phyloP scores from a whole-genome alignment of 306 rosid genomes.

The Gastrolobium villosum region DNA sequence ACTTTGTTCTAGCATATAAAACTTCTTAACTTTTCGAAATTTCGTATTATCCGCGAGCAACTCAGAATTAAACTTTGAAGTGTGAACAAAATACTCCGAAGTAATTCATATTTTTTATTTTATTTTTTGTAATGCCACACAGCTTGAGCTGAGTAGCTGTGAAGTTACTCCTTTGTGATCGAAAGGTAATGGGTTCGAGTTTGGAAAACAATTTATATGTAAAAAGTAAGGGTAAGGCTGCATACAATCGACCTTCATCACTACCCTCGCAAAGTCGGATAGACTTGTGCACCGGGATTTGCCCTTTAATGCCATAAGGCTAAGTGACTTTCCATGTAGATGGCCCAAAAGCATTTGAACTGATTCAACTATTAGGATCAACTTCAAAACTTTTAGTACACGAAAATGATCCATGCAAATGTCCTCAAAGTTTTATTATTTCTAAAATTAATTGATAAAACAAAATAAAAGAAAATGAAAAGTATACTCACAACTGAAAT shows the following conservation, averaged over 20 bases:
- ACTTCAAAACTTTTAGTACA: background rate
- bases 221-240: too few species aligned
- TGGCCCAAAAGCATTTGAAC: conserved; percentile 26
- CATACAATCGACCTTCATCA: too few species aligned
- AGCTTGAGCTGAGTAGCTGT: too few species aligned
- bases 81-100: conserved; percentile 16
- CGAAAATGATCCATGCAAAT: background rate
- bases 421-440: background rate
- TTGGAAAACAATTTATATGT: too few species aligned
- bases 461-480: conserved; percentile 28
- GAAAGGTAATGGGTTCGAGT: too few species aligned
- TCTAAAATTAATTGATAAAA: background rate
- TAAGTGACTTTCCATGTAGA: conserved; percentile 22
- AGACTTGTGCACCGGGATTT: too few species aligned
- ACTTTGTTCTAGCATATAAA: conserved; percentile 19
- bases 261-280: too few species aligned
- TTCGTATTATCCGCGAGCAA: background rate
- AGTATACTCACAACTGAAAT: conserved; percentile 79
- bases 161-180: too few species aligned
- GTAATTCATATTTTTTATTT: conserved; percentile 17
- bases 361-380: conserved; percentile 23
- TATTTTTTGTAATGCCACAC: too few species aligned
- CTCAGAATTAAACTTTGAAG: background rate
- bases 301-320: conserved; percentile 17
- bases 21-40: conserved; percentile 17